Evolutionary conservation across 345 rosid species (phyloP).

Genomic region (Eucalyptus dawsonii): DNA sequence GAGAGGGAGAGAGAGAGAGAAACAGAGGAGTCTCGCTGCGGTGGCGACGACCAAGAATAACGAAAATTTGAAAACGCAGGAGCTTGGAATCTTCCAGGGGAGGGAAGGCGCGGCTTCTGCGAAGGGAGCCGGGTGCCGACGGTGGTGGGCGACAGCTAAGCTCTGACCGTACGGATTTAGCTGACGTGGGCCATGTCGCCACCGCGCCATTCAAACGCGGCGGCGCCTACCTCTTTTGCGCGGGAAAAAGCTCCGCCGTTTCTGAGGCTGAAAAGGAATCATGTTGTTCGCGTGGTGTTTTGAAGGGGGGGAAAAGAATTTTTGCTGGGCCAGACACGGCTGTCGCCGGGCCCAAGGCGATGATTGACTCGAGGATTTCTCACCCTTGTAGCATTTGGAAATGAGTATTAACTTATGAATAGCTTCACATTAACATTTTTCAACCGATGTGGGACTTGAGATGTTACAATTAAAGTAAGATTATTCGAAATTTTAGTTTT

Average conservation of each 20-base stretch:
- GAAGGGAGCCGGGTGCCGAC: background rate
- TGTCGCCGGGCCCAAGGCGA: background rate
- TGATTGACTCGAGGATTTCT: background rate
- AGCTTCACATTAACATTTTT: accelerated
- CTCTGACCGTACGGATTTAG: background rate
- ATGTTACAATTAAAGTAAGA: background rate
- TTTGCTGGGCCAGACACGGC: background rate
- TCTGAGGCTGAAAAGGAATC: background rate
- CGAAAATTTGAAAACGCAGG: background rate
- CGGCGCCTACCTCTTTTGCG: conserved; percentile 11
- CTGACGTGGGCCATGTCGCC: conserved; percentile 6
- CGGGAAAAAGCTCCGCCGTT: conserved; percentile 11
- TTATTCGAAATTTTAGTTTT: background rate
- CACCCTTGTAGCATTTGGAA: background rate
- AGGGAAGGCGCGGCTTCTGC: background rate
- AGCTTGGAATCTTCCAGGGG: background rate
- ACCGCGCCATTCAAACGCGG: conserved; percentile 1
- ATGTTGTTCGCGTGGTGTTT: background rate
- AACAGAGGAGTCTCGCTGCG: background rate
- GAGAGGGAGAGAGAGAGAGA: background rate
- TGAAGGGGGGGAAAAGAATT: background rate
- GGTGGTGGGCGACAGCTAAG: conserved; percentile 12
- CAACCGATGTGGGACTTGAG: accelerated
- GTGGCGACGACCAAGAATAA: background rate
- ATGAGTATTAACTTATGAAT: background rate